These are phyloP conservation scores for Rubia balearica DNA, from an alignment of 305 asterid genomes.

Conservation along the genomic window DNA sequence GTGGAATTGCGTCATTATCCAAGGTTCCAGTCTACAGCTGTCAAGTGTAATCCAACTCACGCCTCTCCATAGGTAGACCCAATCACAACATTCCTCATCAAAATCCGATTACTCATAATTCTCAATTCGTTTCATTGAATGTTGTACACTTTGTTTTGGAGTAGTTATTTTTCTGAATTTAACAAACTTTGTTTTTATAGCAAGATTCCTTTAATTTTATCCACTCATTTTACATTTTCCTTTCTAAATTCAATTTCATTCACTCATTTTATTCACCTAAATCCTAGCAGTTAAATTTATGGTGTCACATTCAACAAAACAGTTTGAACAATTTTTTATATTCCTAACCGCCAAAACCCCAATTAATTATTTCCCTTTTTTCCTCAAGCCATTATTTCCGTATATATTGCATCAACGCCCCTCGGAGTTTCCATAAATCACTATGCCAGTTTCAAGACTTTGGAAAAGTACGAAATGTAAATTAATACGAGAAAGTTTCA, in stretches of 20 bases:
- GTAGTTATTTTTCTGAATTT: too few relatives aligned
- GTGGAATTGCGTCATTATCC: not conserved
- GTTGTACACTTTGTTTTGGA: too few relatives aligned
- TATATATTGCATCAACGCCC: not conserved
- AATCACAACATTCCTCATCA: slow-evolving; percentile 1
- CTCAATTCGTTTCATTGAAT: too few relatives aligned
- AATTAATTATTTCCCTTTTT: too few relatives aligned
- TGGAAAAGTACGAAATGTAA: not conserved
- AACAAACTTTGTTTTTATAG: too few relatives aligned
- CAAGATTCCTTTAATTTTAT: too few relatives aligned
- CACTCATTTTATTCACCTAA: too few relatives aligned
- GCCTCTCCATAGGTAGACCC: slow-evolving; percentile 2
- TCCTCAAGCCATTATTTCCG: not conserved
- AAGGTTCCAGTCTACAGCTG: not conserved
- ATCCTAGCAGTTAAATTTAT: too few relatives aligned
- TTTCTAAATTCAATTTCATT: too few relatives aligned
- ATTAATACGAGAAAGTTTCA: too few relatives aligned
- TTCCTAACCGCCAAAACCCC: not conserved
- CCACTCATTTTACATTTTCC: too few relatives aligned
- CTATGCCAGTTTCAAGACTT: not conserved
- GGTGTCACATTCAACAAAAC: too few relatives aligned
- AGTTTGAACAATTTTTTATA: not conserved
- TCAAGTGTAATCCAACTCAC: slow-evolving; percentile 3
- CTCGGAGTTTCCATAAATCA: not conserved
- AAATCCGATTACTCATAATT: not conserved